Evolutionary conservation across 2,329 filamentous ascomycete genomes (phyloP), one percentile per base, ranked within the genome.

Genomic region (Phyllosticta citribraziliensis): DNA sequence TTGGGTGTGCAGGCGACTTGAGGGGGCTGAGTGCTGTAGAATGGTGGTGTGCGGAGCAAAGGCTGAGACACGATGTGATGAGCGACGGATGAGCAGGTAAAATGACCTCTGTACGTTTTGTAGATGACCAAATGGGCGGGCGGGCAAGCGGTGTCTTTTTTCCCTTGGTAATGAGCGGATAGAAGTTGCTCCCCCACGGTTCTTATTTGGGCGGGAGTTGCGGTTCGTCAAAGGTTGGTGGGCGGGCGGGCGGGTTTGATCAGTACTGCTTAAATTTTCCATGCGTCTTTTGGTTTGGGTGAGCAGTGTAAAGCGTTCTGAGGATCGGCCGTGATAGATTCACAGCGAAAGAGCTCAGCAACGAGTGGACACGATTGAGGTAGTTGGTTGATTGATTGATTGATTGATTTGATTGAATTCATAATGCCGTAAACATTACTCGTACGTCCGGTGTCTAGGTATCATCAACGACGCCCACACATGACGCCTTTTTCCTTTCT

Each of bases 1-100:
- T 69, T 82, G 52, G 77, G 77, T 8, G 53, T 56, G 58, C 33
- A 14, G 24, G 47, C 30, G n/a, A 27, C 6, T 17, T 11, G 11
- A 24, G 1, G 33, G 22, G 22, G 2, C 22, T 22, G 22, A 22
- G 22, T 22, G 22, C 22, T 22, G 22, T 22, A 22, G 22, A 22
- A 22, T 22, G 22, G 3, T 22, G 22, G 22, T 3, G 22, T 3
- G 22, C 22, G 3, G 22, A 22, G 22, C 22, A 22, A 22, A 22
- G 22, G 22, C 22, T 22, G 22, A 22, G 22, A 22, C 22, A 22
- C 3, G 22, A 22, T 22, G 22, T 22, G 3, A 22, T 3, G 22
- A 22, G 22, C 3, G 22, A 22, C 22, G 22, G 22, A 22, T 3
- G 22, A 22, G 22, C 22, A 22, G 22, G 22, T 22, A 22, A 22